Evolutionary conservation across 768 basidiomycete species (phyloP), one percentile per base, ranked within the genome.

Genomic region (Auriculariales sp.): DNA sequence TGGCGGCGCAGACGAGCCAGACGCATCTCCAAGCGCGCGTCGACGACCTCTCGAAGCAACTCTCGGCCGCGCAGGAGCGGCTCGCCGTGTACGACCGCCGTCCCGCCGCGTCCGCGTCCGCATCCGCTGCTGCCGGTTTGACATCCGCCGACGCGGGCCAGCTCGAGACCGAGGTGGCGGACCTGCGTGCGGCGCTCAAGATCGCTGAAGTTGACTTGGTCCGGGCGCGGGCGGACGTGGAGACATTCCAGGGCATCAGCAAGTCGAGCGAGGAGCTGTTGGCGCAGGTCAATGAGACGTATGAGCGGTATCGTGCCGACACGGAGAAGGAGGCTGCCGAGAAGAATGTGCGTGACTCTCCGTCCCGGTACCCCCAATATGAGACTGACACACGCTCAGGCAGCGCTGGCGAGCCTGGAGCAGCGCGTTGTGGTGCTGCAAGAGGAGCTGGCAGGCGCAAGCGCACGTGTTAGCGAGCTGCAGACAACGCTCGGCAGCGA

Each of bases 171-270:
- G 86, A 91, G 59, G 83, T 92, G 17, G 90, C 88, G 3, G 88
- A 91, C 49, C 71, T 92, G 17, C 72, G 35, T 44, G 4, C 22
- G 25, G n/a, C 2, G 9, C 69, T 93, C 47, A 89, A 87, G 65
- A 71, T 86, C 2, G 71, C 81, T 2, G 79, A 91, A 62, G 73
- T 85, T 22, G 89, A 91, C 55, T 73, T 90, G 30, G 71, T 78
- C 9, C 68, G 77, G 17, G 81, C 87, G 1, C 74, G 74, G 49
- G 75, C 66, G 39, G 85, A 90, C 58, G 79, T 83, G 27, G 75
- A 83, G 52, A 90, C 92, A 61, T 92, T 83, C 75, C 77, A 86
- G 59, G 80, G 84, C 55, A 91, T 93, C 56, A 83, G 83, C 53
- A 76, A 81, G 58, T 83, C 86, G 0, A 89, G 75, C 56, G 90